Evolutionary conservation across 352 stramenopile species (phyloP), one percentile per base, ranked within the genome.

Genomic region (Globisporangium okanoganense): DNA sequence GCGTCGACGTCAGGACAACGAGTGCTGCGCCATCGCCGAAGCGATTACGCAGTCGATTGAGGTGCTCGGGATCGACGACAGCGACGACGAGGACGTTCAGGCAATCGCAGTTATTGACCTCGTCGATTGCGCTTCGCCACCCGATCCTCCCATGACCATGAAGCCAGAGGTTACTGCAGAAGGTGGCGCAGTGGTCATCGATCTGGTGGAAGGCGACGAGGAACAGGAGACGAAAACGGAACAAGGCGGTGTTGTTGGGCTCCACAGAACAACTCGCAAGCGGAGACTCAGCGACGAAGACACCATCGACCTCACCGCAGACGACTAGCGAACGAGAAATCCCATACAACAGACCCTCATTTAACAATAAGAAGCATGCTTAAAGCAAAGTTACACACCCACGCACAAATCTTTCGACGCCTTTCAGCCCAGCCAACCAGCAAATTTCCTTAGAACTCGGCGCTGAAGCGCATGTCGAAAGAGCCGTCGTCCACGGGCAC

Each of bases 391-490:
- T 36, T 48, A 48, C 52, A 58, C 52, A 49, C 36, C n/a, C 36
- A 36, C 29, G 16, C 47, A n/a, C n/a, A 36, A 27, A 22, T 48
- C 13, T 41, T 55, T 55, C 31, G 16, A 29, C 13, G 20, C 16
- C 24, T 33, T 33, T 27, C 29, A 13, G 16, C 41, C 18, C 41
- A 33, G 13, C 44, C 16, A 45, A 22, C 22, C 22, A 35, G 13
- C 16, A 18, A 20, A 2, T 3, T 35, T 54, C 25, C 33, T 74
- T 90, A 94, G 70, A 89, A 93, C 61, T 95, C 86, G 51, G 80
- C 85, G 70, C 86, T 94, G 65, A 94, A 93, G 40, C 85, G 86
- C 40, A 80, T 66, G 60, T 92, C 84, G 58, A 89, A 92, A 4
- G 72, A 79, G 8, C 62, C 72, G 48, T 88, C 80, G 40, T 92